A percentile compares a stretch with the other conserved stretches of the same genome.
These are phyloP conservation scores for Crotalaria pallida DNA, from an alignment of 306 rosid species.

Conservation along the genomic window DNA sequence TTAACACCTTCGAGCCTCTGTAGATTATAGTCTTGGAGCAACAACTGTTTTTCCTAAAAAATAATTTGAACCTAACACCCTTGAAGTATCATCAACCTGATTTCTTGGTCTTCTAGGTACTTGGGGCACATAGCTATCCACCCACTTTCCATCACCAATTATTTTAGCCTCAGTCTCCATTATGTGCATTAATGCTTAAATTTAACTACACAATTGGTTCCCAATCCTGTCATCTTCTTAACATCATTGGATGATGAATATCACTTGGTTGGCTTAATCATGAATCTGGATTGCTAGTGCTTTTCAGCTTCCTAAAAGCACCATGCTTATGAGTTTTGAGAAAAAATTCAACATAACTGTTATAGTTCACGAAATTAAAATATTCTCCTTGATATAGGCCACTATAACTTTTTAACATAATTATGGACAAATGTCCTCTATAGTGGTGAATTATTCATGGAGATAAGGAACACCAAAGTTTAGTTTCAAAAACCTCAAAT, in stretches of 20 bases:
- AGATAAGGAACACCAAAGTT: constrained; percentile 4
- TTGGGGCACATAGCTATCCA: constrained; percentile 21
- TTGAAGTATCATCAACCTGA: constrained; percentile 29
- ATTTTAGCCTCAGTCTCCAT: constrained; percentile 16
- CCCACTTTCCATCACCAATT: constrained; percentile 24
- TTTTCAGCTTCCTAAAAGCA: constrained; percentile 19
- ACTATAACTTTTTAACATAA: background rate
- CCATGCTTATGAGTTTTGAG: constrained; percentile 17
- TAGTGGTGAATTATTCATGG: background rate
- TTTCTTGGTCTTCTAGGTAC: constrained; percentile 25
- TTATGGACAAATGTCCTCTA: background rate
- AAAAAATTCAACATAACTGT: constrained; percentile 8
- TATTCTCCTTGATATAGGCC: background rate
- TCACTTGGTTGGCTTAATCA: constrained; percentile 26
- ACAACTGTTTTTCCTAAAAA: too few relatives aligned
- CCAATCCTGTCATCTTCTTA: constrained; percentile 10
- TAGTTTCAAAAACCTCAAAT: constrained; percentile 3
- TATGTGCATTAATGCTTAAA: constrained; percentile 23
- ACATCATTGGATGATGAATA: constrained; percentile 26
- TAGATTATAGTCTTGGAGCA: too few relatives aligned
- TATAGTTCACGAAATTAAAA: background rate
- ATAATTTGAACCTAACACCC: too few relatives aligned
- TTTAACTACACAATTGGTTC: constrained; percentile 9
- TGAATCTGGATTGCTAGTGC: constrained; percentile 20
- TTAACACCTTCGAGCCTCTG: too few relatives aligned